phyloP scores from a whole-genome alignment of 148 eudicot species.

The Persicaria tinctoria region DNA sequence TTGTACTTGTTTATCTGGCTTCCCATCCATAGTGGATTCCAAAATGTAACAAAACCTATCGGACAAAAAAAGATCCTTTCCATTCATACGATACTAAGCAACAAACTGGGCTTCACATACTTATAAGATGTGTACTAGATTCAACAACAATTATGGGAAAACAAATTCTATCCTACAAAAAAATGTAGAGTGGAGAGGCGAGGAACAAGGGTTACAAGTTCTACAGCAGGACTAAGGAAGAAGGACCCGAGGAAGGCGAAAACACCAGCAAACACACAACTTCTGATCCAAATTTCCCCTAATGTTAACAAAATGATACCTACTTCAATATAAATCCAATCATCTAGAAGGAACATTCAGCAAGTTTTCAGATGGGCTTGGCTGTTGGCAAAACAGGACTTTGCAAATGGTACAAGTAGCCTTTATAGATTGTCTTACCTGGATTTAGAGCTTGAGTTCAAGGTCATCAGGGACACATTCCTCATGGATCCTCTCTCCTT shows the following conservation, averaged over 20 bases:
- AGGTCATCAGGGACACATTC: slow-evolving; percentile 96
- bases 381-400: not conserved
- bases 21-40: not conserved
- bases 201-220: not conserved
- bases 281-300: not conserved
- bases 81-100: not conserved
- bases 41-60: not conserved
- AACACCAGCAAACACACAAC: not conserved
- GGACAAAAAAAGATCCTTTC: slow-evolving; percentile 6
- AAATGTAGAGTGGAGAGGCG: not conserved
- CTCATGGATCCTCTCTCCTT: slow-evolving; percentile 92
- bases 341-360: not conserved
- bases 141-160: not conserved
- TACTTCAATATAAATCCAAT: slow-evolving; percentile 2
- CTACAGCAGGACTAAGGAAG: not conserved
- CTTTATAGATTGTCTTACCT: slow-evolving; percentile 22
- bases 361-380: not conserved
- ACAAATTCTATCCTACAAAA: not conserved
- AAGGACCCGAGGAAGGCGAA: not conserved
- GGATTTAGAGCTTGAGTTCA: slow-evolving; percentile 69
- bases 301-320: not conserved
- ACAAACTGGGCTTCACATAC: not conserved
- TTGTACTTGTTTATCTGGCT: not conserved
- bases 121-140: not conserved
- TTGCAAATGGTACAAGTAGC: not conserved